Conservation (phyloP, 2,329 filamentous ascomycete species). For the Parasarocladium wereldwijsianum region DNA sequence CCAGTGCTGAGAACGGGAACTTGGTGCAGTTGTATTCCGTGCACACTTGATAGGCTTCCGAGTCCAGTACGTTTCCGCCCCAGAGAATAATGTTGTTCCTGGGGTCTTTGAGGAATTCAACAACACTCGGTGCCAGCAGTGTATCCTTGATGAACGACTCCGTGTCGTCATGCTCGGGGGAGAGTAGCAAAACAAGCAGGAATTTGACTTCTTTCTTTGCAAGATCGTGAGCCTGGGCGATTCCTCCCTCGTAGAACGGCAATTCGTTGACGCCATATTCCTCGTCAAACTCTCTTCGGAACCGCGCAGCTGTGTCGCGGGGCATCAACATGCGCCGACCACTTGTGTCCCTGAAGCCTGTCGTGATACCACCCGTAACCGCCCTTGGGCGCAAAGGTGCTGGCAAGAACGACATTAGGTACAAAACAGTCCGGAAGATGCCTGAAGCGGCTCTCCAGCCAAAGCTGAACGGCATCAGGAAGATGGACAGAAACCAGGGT, state of each 20-base stretch:
- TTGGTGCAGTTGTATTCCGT: constrained; percentile 77
- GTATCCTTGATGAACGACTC: constrained; percentile 69
- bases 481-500: constrained; percentile 59
- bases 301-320: constrained; percentile 74
- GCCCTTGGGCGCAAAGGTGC: constrained; percentile 41
- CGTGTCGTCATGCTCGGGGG: constrained; percentile 90
- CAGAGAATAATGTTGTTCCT: constrained; percentile 73
- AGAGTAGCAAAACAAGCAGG: constrained; percentile 73
- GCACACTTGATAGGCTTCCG: constrained; percentile 90
- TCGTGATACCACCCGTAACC: constrained; percentile 36
- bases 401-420: constrained; percentile 69
- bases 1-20: constrained; percentile 76
- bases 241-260: constrained; percentile 74
- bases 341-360: constrained; percentile 42
- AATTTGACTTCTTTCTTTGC: constrained; percentile 89
- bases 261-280: constrained; percentile 64
- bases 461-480: constrained; percentile 71
- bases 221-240: constrained; percentile 79
- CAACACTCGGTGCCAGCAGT: constrained; percentile 60
- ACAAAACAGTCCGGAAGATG: constrained; percentile 58
- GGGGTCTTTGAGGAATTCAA: constrained; percentile 58
- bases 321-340: constrained; percentile 67
- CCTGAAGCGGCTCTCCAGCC: constrained; percentile 59
- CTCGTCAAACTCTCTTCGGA: constrained; percentile 89
- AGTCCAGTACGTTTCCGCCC: constrained; percentile 85